Base-by-base conservation (phyloP, 2,329 filamentous ascomycete species). In the Colletotrichum musicola region DNA sequence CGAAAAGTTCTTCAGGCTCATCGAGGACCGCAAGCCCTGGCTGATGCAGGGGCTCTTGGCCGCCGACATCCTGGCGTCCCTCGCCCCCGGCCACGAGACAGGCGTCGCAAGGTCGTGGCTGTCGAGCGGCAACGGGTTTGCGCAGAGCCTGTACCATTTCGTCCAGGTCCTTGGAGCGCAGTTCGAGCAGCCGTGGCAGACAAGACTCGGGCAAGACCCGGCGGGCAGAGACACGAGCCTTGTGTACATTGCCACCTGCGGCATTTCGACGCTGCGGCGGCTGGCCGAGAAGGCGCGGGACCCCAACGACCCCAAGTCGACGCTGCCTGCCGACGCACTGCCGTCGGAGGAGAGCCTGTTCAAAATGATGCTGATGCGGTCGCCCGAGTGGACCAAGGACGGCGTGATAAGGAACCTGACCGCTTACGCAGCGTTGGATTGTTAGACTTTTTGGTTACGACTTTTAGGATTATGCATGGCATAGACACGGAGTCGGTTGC, bases 31-130 rank as follows among this genome's bases (percentile, higher is more conserved):
- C 64, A 97, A 97, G 79, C 92, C 96, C 0, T 91, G 94, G 74
- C 82, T 99, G 12, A 96, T 97, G 87, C 96, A 99, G 80, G 95
- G 94, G 1, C 88, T 98, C 74, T 85, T 98, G 6, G 93, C 94
- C 1, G 95, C 94, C 0, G 95, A 98, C 73, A 97, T 98, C 59
- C 82, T 98, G 3, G 90, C 94, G 0, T 90, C 90, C 10, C 84
- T 98, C 13, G 89, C 90, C 3, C 91, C 91, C 2, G 87, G 87
- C 4, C 85, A 89, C n/a, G 94, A 97, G 72, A 87, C 86, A 16
- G 87, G 89, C 4, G 81, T 98, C 7, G 92, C 95, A 4, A 89
- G 89, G 64, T 85, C 88, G 0, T 98, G 96, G 95, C 86, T 98
- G 7, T 89, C 91, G 46, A 94, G 93, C 4, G 89, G 92, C 49